These are phyloP conservation scores for Centrapalus pauciflorus DNA, from an alignment of 129 eudicot species.

Conservation along the genomic window DNA sequence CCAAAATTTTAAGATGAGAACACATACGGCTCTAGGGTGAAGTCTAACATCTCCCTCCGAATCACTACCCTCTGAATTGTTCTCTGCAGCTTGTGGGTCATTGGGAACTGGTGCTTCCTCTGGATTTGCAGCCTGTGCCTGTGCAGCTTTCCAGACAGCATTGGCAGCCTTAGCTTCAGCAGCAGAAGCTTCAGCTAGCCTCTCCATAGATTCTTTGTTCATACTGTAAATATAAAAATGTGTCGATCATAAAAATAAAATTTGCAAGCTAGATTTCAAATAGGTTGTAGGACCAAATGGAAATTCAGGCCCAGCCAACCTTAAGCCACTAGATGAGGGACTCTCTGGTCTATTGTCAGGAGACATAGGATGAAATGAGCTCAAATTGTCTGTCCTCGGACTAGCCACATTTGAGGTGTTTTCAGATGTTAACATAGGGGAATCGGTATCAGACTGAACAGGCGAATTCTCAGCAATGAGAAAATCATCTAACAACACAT, in stretches of 20 bases:
- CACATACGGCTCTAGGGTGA: constrained; percentile 93
- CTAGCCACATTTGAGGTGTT: constrained; percentile 24
- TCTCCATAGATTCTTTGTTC: constrained; percentile 73
- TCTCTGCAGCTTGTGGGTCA: constrained; percentile 53
- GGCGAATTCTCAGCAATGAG: constrained; percentile 74
- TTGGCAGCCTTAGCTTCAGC: constrained; percentile 91
- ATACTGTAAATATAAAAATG: constrained; percentile 36
- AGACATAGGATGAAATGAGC: constrained; percentile 22
- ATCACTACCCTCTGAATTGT: constrained; percentile 65
- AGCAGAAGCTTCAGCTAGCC: constrained; percentile 86
- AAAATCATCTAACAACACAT: constrained; percentile 69
- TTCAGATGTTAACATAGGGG: constrained; percentile 32
- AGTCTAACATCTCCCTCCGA: constrained; percentile 75
- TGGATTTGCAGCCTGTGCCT: constrained; percentile 60
- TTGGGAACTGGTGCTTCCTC: constrained; percentile 47
- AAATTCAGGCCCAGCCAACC: constrained; percentile 51
- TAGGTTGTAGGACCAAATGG: not conserved
- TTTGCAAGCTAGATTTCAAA: not conserved
- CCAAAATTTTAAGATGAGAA: not conserved
- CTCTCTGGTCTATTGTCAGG: constrained; percentile 41
- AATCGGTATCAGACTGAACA: constrained; percentile 44
- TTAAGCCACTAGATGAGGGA: constrained; percentile 46
- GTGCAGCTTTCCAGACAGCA: constrained; percentile 97
- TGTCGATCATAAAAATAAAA: not conserved
- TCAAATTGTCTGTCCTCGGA: constrained; percentile 38